Evolutionary conservation across 768 basidiomycete species (phyloP).

Genomic region (Tricholoma sp.): DNA sequence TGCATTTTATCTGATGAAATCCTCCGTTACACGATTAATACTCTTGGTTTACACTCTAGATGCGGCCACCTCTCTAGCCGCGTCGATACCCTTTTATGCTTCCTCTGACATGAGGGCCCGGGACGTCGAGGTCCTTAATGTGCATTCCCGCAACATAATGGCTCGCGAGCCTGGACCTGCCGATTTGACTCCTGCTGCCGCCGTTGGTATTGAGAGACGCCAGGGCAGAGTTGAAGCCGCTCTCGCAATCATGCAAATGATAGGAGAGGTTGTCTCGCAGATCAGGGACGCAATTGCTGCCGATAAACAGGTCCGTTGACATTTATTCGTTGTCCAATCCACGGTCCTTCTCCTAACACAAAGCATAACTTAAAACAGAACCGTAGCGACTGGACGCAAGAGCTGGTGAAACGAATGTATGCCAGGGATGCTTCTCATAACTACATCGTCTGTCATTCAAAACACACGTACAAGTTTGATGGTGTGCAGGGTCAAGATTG

Average conservation of each 20-base stretch:
- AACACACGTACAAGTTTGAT: slow-evolving; percentile 18
- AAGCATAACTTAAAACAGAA: background rate
- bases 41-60: background rate
- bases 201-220: background rate
- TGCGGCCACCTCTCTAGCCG: background rate
- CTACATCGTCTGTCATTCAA: slow-evolving; percentile 1
- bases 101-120: background rate
- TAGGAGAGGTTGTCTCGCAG: no score
- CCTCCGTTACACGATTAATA: background rate
- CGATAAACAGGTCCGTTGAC: no score
- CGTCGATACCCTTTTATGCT: background rate
- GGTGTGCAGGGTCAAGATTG: slow-evolving; percentile 18
- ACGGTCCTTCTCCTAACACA: no score
- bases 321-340: no score
- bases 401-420: background rate
- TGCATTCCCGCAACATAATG: background rate
- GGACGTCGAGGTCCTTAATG: background rate
- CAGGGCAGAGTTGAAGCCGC: no score
- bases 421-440: slow-evolving; percentile 9
- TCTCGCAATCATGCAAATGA: no score
- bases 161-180: background rate
- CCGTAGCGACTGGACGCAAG: slow-evolving; percentile 1
- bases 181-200: background rate
- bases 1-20: background rate
- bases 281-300: no score